These are phyloP conservation scores for Candida ficus DNA, from an alignment of 805 yeast species.

Conservation along the genomic window DNA sequence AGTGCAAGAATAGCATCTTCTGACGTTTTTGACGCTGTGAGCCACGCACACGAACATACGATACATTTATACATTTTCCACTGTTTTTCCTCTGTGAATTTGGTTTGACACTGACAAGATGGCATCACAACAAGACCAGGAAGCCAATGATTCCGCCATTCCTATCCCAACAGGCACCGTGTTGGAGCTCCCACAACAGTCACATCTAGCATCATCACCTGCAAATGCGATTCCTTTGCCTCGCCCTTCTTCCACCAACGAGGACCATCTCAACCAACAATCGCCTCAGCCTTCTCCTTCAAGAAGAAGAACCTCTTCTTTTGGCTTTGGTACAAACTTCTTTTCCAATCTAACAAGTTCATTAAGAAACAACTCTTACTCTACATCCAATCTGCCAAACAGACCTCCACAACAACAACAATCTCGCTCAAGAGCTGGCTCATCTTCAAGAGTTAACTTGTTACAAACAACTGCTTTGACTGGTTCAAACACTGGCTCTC, in stretches of 20 bases:
- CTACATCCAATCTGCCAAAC: conserved; percentile 13
- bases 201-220: conserved; percentile 1
- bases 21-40: neutral
- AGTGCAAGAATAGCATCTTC: too few relatives aligned
- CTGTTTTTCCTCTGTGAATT: neutral
- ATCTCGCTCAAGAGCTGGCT: conserved; percentile 24
- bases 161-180: neutral
- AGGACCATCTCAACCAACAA: conserved; percentile 2
- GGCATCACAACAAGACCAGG: neutral
- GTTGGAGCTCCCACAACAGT: neutral
- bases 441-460: conserved; percentile 20
- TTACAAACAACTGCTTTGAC: conserved; percentile 6
- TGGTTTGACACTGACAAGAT: neutral
- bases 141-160: neutral
- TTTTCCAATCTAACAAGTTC: conserved; percentile 24
- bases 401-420: conserved; percentile 3
- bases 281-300: conserved; percentile 12
- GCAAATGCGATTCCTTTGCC: neutral
- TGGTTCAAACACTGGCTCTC: conserved; percentile 1
- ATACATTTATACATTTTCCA: too few relatives aligned
- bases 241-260: conserved; percentile 6
- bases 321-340: conserved; percentile 24
- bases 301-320: conserved; percentile 25
- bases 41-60: too few relatives aligned
- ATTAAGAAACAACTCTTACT: conserved; percentile 20